Evolutionary conservation across 768 basidiomycete species (phyloP).

Genomic region (Scleroderma citrinum): DNA sequence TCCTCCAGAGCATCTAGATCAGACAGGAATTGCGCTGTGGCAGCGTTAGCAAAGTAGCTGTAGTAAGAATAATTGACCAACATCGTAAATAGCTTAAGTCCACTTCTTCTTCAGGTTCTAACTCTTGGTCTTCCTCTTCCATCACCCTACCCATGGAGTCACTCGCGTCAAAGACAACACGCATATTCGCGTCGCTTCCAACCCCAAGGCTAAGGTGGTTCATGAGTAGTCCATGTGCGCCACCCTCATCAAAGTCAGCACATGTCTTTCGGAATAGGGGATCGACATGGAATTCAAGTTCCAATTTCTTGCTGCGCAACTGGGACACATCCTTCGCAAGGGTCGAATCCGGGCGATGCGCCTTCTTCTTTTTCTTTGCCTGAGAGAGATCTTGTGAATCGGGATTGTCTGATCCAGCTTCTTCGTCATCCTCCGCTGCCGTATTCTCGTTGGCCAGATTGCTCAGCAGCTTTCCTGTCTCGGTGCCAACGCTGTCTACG

Average conservation of each 20-base stretch:
- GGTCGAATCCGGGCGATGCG: constrained; percentile 71
- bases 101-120: constrained; percentile 65
- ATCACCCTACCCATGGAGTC: constrained; percentile 78
- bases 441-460: constrained; percentile 72
- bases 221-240: constrained; percentile 93
- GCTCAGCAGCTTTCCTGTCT: constrained; percentile 90
- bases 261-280: constrained; percentile 97
- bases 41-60: constrained; percentile 4
- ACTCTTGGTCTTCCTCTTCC: constrained; percentile 59
- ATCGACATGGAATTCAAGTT: constrained; percentile 94
- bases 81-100: constrained; percentile 60
- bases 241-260: constrained; percentile 98
- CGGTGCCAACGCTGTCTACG: constrained; percentile 94
- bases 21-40: constrained; percentile 65
- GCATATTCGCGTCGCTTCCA: constrained; percentile 73
- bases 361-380: constrained; percentile 53
- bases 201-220: constrained; percentile 83
- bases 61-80: constrained; percentile 27
- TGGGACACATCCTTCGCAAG: constrained; percentile 83
- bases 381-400: constrained; percentile 63
- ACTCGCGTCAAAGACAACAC: constrained; percentile 94
- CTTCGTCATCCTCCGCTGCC: constrained; percentile 53
- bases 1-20: constrained; percentile 56
- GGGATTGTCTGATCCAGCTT: constrained; percentile 51
- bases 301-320: constrained; percentile 86